Base-by-base conservation (phyloP, 1,139 yeast genomes). In the Taphrina flavorubra region DNA sequence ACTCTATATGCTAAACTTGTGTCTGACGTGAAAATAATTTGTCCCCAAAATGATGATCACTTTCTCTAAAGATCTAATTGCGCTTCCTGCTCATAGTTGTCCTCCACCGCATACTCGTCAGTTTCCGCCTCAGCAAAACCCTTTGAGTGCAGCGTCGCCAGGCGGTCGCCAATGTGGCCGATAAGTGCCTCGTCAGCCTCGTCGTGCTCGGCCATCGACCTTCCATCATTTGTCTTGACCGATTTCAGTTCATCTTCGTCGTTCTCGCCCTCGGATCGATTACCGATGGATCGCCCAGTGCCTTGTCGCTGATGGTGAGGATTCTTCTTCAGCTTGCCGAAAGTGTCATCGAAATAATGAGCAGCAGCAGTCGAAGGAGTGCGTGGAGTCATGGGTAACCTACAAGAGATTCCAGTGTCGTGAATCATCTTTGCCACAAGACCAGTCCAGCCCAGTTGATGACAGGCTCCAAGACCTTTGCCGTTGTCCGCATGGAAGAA, bases 361-460 rank as follows among this genome's bases (percentile, higher is more conserved):
- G 76, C 79, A 13, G 81, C 81, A 10, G 80, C 78, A 46, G 78
- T 76, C 44, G 75, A 71, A 3, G 81, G 79, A 46, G 79, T 77
- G 51, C 76, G 75, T 47, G 79, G 78, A 2, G 79, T 74, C 59
- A 72, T 72, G 20, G 78, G 75, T n/a, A 71, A 61, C 34, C 67
- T 59, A 36, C 67, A 67, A 6, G 57, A 47, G 63, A 67, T 61
- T 39, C 69, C 67, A 31, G 69, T 67, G 37, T 92, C 98, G 76
- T 90, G 96, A 76, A 92, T 91, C 86, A 95, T 86, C 78, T 94
- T 90, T 62, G 97, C 97, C 69, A 92, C 95, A 62, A 92, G 83
- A 0, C 97, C 92, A 0, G 98, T 92, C 98, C 98, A 92, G 16
- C 98, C 98, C 81, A 92, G 88, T 80, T 92, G 98, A 81, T 94